Evolutionary conservation across 2,329 filamentous ascomycete genomes (phyloP).

Genomic region (Fusarium udum): DNA sequence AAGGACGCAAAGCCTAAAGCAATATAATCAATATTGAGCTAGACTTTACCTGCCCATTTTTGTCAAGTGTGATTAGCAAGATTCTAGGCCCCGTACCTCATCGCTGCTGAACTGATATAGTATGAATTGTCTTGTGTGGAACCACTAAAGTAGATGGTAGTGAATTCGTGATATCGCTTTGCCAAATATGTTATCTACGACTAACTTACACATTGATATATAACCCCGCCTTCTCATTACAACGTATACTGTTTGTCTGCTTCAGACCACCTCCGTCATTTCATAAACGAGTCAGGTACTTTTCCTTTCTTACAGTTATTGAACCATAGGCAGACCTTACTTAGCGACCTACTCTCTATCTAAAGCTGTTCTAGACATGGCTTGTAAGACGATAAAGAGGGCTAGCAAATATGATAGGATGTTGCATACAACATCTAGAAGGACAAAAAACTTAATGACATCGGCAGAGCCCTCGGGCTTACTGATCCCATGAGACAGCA

Average conservation of each 20-base stretch:
- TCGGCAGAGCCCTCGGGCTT: not conserved
- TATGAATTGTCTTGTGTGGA: not conserved
- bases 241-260: not conserved
- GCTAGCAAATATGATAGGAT: not conserved
- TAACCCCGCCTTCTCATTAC: not conserved
- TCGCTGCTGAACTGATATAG: not conserved
- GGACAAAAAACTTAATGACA: not conserved
- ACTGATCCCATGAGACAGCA: not conserved
- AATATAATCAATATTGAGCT: not conserved
- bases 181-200: not conserved
- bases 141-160: not conserved
- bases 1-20: not conserved
- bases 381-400: not conserved
- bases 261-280: not conserved
- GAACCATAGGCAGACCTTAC: not conserved
- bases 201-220: not conserved
- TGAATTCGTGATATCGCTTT: not conserved
- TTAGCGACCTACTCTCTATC: not conserved
- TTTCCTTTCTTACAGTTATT: not conserved
- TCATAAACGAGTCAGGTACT: not conserved
- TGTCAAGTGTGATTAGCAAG: not conserved
- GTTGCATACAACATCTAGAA: not conserved
- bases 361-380: not conserved
- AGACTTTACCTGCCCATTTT: not conserved
- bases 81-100: not conserved